phyloP scores from a whole-genome alignment of 2,329 filamentous ascomycete species.

The Aschersonia sp. region DNA sequence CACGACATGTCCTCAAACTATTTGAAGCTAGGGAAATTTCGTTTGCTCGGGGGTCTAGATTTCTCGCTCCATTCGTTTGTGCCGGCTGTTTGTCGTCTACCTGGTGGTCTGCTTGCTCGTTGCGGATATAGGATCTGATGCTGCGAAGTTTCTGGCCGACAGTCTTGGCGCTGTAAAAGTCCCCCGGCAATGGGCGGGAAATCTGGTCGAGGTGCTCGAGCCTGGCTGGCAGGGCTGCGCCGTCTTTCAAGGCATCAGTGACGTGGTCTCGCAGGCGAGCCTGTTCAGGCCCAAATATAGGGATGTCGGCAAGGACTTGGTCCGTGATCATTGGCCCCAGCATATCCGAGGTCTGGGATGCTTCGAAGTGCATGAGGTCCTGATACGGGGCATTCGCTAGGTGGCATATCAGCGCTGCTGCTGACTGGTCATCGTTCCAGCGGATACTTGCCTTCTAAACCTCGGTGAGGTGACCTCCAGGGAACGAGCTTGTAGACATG shows the following conservation, averaged over 20 bases:
- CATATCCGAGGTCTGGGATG: constrained; percentile 34
- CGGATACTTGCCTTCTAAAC: constrained; percentile 30
- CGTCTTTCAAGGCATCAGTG: constrained; percentile 23
- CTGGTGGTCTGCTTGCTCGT: constrained; percentile 11
- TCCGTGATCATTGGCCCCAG: constrained; percentile 40
- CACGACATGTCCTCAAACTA: constrained; percentile 32
- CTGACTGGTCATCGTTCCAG: not conserved
- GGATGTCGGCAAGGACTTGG: constrained; percentile 35
- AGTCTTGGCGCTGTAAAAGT: constrained; percentile 25
- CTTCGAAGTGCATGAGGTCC: constrained; percentile 43
- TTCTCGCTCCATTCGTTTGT: constrained; percentile 10
- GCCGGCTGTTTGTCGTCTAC: constrained; percentile 11
- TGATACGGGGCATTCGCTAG: constrained; percentile 37
- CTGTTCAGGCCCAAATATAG: constrained; percentile 41
- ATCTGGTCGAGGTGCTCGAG: constrained; percentile 23
- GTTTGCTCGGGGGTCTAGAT: constrained; percentile 16
- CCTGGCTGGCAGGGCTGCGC: constrained; percentile 15
- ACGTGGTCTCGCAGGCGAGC: constrained; percentile 26
- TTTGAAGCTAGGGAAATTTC: constrained; percentile 23
- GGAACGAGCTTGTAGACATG: constrained; percentile 46
- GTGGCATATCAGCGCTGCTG: not conserved
- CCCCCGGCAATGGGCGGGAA: constrained; percentile 20
- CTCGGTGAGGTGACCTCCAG: constrained; percentile 45
- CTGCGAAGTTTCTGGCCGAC: constrained; percentile 34
- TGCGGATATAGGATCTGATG: constrained; percentile 24